A percentile compares a stretch with the other conserved stretches of the same genome.
Evolutionary conservation across 495 filamentous ascomycete species (phyloP).

Genomic region (Hypoxylon lienhwacheense): DNA sequence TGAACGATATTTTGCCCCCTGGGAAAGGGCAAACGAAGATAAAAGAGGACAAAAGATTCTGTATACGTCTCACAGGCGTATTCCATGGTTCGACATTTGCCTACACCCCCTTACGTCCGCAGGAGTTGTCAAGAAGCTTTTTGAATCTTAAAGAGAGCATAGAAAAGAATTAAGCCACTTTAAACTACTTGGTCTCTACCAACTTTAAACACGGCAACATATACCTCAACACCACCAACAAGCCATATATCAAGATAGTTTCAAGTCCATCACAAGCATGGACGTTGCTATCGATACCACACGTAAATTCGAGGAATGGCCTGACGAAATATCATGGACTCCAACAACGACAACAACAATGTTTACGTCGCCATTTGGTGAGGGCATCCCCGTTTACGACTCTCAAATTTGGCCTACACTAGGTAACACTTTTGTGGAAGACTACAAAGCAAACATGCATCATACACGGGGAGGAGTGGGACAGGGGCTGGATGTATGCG

Average conservation of each 20-base stretch:
- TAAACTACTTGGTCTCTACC: too few relatives aligned
- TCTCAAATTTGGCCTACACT: constrained; percentile 12
- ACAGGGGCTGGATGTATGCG: constrained; percentile 1
- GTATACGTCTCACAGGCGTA: too few relatives aligned
- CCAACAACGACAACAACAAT: constrained; percentile 11
- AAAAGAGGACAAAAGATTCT: neutral
- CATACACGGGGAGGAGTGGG: neutral
- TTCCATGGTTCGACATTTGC: too few relatives aligned
- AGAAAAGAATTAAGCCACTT: too few relatives aligned
- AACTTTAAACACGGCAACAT: too few relatives aligned
- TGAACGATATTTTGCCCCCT: constrained; percentile 11
- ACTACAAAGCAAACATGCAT: constrained; percentile 1
- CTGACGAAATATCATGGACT: constrained; percentile 10
- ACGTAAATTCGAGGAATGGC: constrained; percentile 15
- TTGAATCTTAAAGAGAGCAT: too few relatives aligned
- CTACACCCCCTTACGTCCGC: too few relatives aligned
- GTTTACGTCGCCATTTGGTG: constrained; percentile 20
- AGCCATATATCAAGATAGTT: too few relatives aligned
- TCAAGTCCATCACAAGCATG: constrained; percentile 8
- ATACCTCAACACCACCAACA: too few relatives aligned
- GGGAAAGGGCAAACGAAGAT: neutral
- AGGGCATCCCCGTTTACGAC: constrained; percentile 7
- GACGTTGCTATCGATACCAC: neutral
- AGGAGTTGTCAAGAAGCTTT: too few relatives aligned
- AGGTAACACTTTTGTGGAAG: constrained; percentile 7